These are phyloP conservation scores for Medicago truncatula DNA, from an alignment of 306 rosid genomes.

Conservation along the genomic window MtrunA17r5.0-ANR NC_053043.1:7265501-7266000, in stretches of 20 bases:
- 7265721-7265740: conserved; percentile 46
- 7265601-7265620: conserved; percentile 1
- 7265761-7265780: conserved; percentile 89
- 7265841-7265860: conserved; percentile 38
- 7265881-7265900: neutral
- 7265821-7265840: conserved; percentile 38
- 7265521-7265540: conserved; percentile 30
- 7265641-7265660: conserved; percentile 5
- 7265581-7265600: conserved; percentile 18
- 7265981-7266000: conserved; percentile 35
- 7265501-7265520: conserved; percentile 95
- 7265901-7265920: neutral
- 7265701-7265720: neutral
- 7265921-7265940: neutral
- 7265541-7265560: conserved; percentile 20
- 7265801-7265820: conserved; percentile 99
- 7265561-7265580: neutral
- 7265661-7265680: conserved; percentile 1
- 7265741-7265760: conserved; percentile 98
- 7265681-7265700: too few relatives aligned
- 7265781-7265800: conserved; percentile 97
- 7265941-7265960: neutral
- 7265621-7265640: conserved; percentile 2
- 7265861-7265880: conserved; percentile 17
- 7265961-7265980: neutral